Base-by-base conservation (phyloP, 257 asterid genomes). In the Striga asiatica region DNA sequence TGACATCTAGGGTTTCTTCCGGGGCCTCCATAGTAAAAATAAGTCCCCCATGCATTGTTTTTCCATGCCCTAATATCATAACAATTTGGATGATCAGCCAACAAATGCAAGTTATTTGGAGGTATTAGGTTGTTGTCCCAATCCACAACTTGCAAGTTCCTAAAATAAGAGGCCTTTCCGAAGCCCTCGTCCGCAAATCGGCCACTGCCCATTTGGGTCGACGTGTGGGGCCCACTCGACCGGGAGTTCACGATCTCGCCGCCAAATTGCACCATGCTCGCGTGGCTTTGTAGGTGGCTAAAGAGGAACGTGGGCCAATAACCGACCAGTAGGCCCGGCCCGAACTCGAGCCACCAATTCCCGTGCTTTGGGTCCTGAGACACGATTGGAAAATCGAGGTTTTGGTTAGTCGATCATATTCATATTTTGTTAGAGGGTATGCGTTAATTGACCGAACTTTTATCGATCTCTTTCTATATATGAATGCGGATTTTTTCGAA, bases 341-440 rank as follows among this genome's bases (percentile, higher is more conserved):
- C 97, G 38, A 88, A 82, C 54, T 88, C 89, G 0, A 88, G 85
- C 97, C 97, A 88, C 97, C 97, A 88, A 18, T 88, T 91, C n/a
- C 97, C 97, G 62, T 88, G 97, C 50, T 85, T 84, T 5, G 97
- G 97, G 59, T 88, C 97, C 97, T 88, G 69, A 6, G 35, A 29
- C 1, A n/a, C n/a, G n/a, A n/a, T n/a, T n/a, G n/a, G n/a, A n/a
- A n/a, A n/a, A n/a, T n/a, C n/a, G n/a, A n/a, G n/a, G n/a, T n/a
- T n/a, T n/a, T n/a, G n/a, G n/a, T n/a, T n/a, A n/a, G n/a, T n/a
- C n/a, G n/a, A n/a, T n/a, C n/a, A n/a, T n/a, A n/a, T n/a, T n/a
- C n/a, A n/a, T n/a, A n/a, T n/a, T n/a, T n/a, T n/a, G n/a, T n/a
- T n/a, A n/a, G n/a, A n/a, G n/a, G n/a, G n/a, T n/a, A n/a, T n/a